phyloP scores from a whole-genome alignment of 805 yeast species.

The Wickerhamiella qilinensis region DNA sequence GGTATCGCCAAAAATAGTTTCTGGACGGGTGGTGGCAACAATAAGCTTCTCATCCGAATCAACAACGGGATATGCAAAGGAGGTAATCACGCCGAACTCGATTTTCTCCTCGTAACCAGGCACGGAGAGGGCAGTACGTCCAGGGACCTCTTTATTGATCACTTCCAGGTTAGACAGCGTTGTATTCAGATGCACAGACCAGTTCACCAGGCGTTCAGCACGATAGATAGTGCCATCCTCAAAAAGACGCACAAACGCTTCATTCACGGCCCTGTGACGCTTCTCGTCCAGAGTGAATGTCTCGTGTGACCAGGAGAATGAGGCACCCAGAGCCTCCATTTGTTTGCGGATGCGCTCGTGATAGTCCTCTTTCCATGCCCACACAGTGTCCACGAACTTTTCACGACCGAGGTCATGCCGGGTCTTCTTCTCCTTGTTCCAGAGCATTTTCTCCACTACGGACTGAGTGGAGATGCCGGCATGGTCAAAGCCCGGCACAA shows the following conservation, averaged over 20 bases:
- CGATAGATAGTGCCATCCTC: slow-evolving; percentile 94
- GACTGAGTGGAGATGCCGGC: slow-evolving; percentile 99
- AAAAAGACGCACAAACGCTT: slow-evolving; percentile 79
- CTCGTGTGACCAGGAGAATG: slow-evolving; percentile 92
- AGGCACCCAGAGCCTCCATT: slow-evolving; percentile 79
- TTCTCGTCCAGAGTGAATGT: slow-evolving; percentile 81
- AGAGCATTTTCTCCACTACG: slow-evolving; percentile 88
- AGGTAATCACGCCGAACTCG: slow-evolving; percentile 95
- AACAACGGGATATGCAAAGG: slow-evolving; percentile 80
- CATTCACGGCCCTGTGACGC: slow-evolving; percentile 63
- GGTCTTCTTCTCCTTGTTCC: slow-evolving; percentile 76
- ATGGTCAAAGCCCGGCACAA: slow-evolving; percentile 94
- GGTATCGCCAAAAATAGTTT: slow-evolving; percentile 94
- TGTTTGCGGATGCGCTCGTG: slow-evolving; percentile 74
- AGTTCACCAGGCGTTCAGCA: slow-evolving; percentile 82
- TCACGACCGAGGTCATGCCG: slow-evolving; percentile 95
- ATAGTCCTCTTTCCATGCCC: slow-evolving; percentile 98
- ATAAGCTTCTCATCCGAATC: slow-evolving; percentile 71
- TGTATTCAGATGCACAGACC: slow-evolving; percentile 91
- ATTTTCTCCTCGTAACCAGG: slow-evolving; percentile 84
- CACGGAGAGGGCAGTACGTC: slow-evolving; percentile 62
- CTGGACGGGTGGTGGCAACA: slow-evolving; percentile 98
- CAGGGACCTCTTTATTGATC: slow-evolving; percentile 76
- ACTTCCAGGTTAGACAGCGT: slow-evolving; percentile 94
- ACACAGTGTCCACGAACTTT: slow-evolving; percentile 68